Base-by-base conservation (phyloP, 352 stramenopile species). In the Halophytophthora polymorphica region DNA sequence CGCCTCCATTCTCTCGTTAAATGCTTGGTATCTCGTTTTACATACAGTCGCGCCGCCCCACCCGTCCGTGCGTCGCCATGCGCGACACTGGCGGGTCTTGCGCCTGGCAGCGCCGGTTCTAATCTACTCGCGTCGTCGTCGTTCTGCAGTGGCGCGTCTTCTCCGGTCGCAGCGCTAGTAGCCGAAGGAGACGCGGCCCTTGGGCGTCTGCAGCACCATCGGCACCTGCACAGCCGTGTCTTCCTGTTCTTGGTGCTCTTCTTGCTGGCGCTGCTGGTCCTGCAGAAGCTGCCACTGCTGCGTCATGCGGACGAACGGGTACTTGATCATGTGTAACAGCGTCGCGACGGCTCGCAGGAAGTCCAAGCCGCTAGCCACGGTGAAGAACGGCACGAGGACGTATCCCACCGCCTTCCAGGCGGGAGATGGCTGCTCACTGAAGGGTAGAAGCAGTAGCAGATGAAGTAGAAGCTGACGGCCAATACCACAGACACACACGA, bases 381-480 rank as follows among this genome's bases (percentile, higher is more conserved):
- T 73, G 45, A 77, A 78, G 15, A 88, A 58, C 55, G 79, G 76
- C 42, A 88, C 72, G 25, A 90, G 66, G 23, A 71, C 42, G 37
- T 82, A 80, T 23, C 61, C 64, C 11, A 83, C 46, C 8, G 58
- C 28, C 14, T 69, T 75, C 45, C 66, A 64, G 8, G 45, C 34
- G 1, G 45, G 53, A 2, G 73, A 73, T 17, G 66, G 53, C 11
- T 69, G 54, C 3, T 39, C 48, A 38, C 48, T 64, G 22, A 79
- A 72, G 18, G 77, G 77, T 28, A 85, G 73, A 28, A 91, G 28
- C 8, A 90, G 69, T 8, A 93, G 56, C 41, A 89, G 25, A 22
- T 81, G 69, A 1, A 83, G 57, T 28, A 93, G 50, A n/a, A 82
- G 39, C 42, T 90, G 71, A 6, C 82, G 82, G 13, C 65, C 80